These are phyloP conservation scores for Trichoderma virens DNA, from an alignment of 495 filamentous ascomycete species.

Conservation along the genomic window DNA sequence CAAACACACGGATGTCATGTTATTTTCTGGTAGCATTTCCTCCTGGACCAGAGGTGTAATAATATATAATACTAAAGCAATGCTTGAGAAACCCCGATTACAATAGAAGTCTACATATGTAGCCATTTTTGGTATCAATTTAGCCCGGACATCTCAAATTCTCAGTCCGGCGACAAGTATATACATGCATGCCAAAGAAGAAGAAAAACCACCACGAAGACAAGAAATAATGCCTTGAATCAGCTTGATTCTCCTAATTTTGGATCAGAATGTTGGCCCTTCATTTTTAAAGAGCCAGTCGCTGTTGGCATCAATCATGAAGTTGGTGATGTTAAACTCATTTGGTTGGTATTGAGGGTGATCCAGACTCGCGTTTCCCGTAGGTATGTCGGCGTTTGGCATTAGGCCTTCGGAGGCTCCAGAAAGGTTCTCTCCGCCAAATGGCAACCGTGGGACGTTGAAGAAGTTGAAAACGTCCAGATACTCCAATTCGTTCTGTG, in stretches of 20 bases:
- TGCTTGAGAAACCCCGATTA: no score
- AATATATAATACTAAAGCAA: no score
- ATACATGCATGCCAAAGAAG: no score
- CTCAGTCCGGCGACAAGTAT: no score
- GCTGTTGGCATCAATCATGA: constrained; percentile 51
- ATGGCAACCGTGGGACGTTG: constrained; percentile 71
- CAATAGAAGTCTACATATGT: no score
- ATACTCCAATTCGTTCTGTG: constrained; percentile 75
- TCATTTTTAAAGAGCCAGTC: constrained; percentile 49
- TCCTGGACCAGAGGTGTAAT: no score
- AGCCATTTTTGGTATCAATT: background rate
- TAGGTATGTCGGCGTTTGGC: background rate
- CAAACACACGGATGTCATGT: no score
- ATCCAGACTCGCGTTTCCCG: background rate
- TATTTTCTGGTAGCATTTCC: no score
- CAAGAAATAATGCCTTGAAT: no score
- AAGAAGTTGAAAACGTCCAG: constrained; percentile 93
- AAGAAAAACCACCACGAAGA: background rate
- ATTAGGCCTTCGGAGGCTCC: background rate
- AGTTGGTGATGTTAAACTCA: constrained; percentile 55
- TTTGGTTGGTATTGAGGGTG: constrained; percentile 12
- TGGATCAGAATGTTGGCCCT: background rate
- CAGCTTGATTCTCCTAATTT: background rate
- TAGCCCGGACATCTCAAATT: no score
- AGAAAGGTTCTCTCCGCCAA: constrained; percentile 23